A percentile compares a stretch with the other conserved stretches of the same genome.
Evolutionary conservation across 805 yeast genomes (phyloP).

Genomic region (Lipomyces spencermartinsiae): DNA sequence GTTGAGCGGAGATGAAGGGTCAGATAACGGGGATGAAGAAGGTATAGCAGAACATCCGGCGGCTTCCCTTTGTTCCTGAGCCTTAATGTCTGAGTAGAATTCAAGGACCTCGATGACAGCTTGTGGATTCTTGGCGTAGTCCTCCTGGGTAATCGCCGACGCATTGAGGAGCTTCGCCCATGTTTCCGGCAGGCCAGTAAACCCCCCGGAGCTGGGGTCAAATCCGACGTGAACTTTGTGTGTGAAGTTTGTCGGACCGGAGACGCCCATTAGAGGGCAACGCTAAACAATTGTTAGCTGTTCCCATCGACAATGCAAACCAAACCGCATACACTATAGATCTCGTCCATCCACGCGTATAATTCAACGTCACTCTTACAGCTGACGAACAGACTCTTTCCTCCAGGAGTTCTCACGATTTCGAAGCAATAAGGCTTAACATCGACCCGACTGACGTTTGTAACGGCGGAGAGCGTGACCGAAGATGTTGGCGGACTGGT

Average conservation of each 20-base stretch:
- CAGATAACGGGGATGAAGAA: constrained; percentile 26
- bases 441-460: constrained; percentile 70
- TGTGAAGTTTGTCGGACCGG: constrained; percentile 92
- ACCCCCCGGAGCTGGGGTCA: constrained; percentile 81
- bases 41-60: constrained; percentile 34
- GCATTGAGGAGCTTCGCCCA: constrained; percentile 87
- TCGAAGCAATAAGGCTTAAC: constrained; percentile 83
- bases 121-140: constrained; percentile 89
- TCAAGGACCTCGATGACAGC: constrained; percentile 92
- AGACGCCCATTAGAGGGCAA: constrained; percentile 60
- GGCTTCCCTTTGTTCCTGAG: constrained; percentile 35
- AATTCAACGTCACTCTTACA: constrained; percentile 80
- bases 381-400: constrained; percentile 68
- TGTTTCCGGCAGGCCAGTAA: constrained; percentile 89
- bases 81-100: constrained; percentile 58
- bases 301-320: neutral
- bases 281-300: constrained; percentile 32
- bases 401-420: constrained; percentile 53
- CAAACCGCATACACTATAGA: constrained; percentile 49
- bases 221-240: constrained; percentile 96
- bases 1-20: constrained; percentile 37
- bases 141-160: constrained; percentile 85
- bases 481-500: constrained; percentile 23
- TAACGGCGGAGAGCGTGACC: constrained; percentile 60
- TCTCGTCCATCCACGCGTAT: constrained; percentile 89